A percentile compares a stretch with the other conserved stretches of the same genome.
Evolutionary conservation across 805 yeast species (phyloP).

Genomic region (Tetrapisispora arboricola): DNA sequence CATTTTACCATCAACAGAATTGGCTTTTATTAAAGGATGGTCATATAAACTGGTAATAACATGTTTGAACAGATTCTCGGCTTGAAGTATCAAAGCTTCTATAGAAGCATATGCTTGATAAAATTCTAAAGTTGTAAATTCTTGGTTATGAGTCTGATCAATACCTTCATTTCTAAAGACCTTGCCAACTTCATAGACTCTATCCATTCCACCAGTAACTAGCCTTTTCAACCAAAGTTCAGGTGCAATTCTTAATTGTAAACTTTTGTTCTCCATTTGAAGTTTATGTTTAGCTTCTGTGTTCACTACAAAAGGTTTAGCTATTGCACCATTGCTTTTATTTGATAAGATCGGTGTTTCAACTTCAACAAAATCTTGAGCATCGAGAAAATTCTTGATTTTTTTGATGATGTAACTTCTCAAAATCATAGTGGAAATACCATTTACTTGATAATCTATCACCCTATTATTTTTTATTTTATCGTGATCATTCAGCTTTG

Average conservation of each 20-base stretch:
- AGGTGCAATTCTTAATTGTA: slow-evolving; percentile 82
- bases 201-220: slow-evolving; percentile 76
- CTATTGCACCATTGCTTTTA: slow-evolving; percentile 83
- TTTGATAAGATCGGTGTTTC: slow-evolving; percentile 75
- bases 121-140: slow-evolving; percentile 83
- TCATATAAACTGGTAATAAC: slow-evolving; percentile 26
- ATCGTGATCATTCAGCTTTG: slow-evolving; percentile 43
- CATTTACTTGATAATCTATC: slow-evolving; percentile 59
- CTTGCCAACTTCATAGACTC: slow-evolving; percentile 76
- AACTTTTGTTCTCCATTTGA: slow-evolving; percentile 16
- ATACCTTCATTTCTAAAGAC: slow-evolving; percentile 88
- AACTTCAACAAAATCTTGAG: slow-evolving; percentile 60
- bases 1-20: neutral
- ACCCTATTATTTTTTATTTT: slow-evolving; percentile 59
- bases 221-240: slow-evolving; percentile 87
- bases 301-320: slow-evolving; percentile 68
- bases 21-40: slow-evolving; percentile 1
- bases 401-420: slow-evolving; percentile 46
- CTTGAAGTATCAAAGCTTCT: slow-evolving; percentile 52
- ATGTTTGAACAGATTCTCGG: slow-evolving; percentile 45
- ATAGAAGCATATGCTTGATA: slow-evolving; percentile 65
- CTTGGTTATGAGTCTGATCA: slow-evolving; percentile 90
- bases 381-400: slow-evolving; percentile 48
- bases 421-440: slow-evolving; percentile 35
- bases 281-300: slow-evolving; percentile 13